Conservation (phyloP, 345 rosid species). For the Luvunga scandens region DNA sequence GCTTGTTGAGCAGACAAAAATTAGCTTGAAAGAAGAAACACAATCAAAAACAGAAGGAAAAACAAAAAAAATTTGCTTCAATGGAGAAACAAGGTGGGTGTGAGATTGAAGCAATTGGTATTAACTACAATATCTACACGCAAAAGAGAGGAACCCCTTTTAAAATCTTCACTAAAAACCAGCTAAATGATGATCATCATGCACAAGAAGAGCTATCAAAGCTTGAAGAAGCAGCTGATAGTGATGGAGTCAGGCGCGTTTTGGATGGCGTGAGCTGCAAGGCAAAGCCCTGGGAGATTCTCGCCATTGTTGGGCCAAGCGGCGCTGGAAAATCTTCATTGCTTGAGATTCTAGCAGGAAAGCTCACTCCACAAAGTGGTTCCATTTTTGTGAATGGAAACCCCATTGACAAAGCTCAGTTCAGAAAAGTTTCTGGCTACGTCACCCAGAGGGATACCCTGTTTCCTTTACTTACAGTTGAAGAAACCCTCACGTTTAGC, state of each 20-base stretch:
- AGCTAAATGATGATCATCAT: slow-evolving; percentile 18
- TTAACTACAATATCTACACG: slow-evolving; percentile 55
- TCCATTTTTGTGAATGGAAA: slow-evolving; percentile 58
- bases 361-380: slow-evolving; percentile 57
- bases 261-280: slow-evolving; percentile 70
- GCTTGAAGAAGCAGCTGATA: slow-evolving; percentile 20
- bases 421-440: slow-evolving; percentile 81
- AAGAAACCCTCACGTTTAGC: slow-evolving; percentile 88
- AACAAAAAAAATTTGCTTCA: slow-evolving; percentile 28
- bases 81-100: slow-evolving; percentile 90
- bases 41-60: not conserved
- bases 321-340: slow-evolving; percentile 95
- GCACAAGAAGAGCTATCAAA: slow-evolving; percentile 14
- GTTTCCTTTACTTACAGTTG: slow-evolving; percentile 88
- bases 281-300: slow-evolving; percentile 93
- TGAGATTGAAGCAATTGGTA: slow-evolving; percentile 74
- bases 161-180: slow-evolving; percentile 21
- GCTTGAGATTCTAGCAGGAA: slow-evolving; percentile 78
- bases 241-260: slow-evolving; percentile 42
- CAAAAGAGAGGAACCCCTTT: slow-evolving; percentile 29
- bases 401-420: slow-evolving; percentile 54
- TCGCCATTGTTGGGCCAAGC: slow-evolving; percentile 92
- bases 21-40: slow-evolving; percentile 3
- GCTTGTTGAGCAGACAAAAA: slow-evolving; percentile 2
- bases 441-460: slow-evolving; percentile 87